These are phyloP conservation scores for Fomitopsis palustris DNA, from an alignment of 1,284 basidiomycete species.

Conservation along the genomic window DNA sequence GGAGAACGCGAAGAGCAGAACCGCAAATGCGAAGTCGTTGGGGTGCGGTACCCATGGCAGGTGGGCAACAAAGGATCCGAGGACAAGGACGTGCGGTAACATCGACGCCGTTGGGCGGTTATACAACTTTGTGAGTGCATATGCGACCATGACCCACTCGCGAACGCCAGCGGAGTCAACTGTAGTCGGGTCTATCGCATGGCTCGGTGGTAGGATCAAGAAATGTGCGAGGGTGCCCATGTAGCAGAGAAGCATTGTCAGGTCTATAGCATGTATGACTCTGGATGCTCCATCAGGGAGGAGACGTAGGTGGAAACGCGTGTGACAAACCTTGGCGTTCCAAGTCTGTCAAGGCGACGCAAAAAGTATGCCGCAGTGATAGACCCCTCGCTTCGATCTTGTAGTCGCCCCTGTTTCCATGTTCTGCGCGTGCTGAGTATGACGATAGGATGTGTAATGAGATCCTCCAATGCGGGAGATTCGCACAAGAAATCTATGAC, in stretches of 20 bases:
- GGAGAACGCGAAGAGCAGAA: slow-evolving; percentile 38
- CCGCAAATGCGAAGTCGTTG: slow-evolving; percentile 33
- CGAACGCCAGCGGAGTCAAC: slow-evolving; percentile 27
- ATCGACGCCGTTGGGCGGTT: slow-evolving; percentile 20
- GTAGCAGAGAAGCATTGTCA: slow-evolving; percentile 37
- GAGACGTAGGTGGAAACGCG: slow-evolving; percentile 2
- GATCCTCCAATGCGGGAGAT: slow-evolving; percentile 26
- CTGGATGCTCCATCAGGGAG: slow-evolving; percentile 25
- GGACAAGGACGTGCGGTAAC: slow-evolving; percentile 29
- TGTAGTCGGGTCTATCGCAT: slow-evolving; percentile 21
- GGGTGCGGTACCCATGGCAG: slow-evolving; percentile 36
- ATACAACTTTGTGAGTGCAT: slow-evolving; percentile 31
- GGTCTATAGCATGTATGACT: slow-evolving; percentile 43
- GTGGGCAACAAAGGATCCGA: slow-evolving; percentile 29
- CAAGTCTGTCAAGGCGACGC: slow-evolving; percentile 33
- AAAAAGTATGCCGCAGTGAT: slow-evolving; percentile 16
- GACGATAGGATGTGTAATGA: slow-evolving; percentile 41
- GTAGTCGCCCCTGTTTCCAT: slow-evolving; percentile 39
- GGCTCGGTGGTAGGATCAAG: slow-evolving; percentile 38
- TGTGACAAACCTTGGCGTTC: slow-evolving; percentile 41
- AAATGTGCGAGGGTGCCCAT: slow-evolving; percentile 41
- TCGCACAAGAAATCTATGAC: slow-evolving; percentile 43
- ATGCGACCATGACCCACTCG: slow-evolving; percentile 35
- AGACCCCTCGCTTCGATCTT: neutral
- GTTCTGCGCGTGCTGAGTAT: slow-evolving; percentile 35